Conservation (phyloP, 305 asterid species). For the Striga hermonthica region DNA sequence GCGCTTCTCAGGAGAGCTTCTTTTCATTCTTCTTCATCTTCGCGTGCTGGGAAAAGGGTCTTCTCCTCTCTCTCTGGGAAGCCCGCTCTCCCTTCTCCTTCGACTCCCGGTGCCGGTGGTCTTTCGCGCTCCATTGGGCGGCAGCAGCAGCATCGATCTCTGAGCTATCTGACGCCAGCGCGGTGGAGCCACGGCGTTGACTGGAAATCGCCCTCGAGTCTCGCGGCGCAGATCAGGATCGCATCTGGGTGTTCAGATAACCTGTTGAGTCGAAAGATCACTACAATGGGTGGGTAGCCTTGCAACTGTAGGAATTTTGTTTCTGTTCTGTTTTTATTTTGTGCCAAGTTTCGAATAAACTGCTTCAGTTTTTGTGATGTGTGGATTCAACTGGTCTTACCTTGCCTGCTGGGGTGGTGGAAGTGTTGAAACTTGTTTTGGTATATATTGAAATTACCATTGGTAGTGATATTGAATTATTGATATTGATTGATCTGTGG, state of each 20-base stretch:
- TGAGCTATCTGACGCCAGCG: conserved; percentile 49
- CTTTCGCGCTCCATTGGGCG: conserved; percentile 23
- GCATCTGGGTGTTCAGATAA: conserved; percentile 42
- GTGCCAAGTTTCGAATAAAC: not conserved
- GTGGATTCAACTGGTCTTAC: not conserved
- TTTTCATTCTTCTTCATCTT: conserved; percentile 36
- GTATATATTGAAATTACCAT: conserved; percentile 9
- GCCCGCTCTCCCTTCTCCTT: conserved; percentile 22
- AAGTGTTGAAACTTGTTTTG: conserved; percentile 14
- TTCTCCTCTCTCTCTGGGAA: conserved; percentile 39
- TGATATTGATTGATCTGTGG: conserved; percentile 14
- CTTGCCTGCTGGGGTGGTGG: not conserved
- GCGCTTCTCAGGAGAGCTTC: conserved; percentile 51
- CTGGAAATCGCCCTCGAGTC: conserved; percentile 73
- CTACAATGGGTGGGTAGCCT: conserved; percentile 66
- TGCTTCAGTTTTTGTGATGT: conserved; percentile 13
- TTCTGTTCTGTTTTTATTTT: not conserved
- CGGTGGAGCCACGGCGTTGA: conserved; percentile 90
- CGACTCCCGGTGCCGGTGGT: conserved; percentile 6
- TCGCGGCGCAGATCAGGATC: conserved; percentile 74
- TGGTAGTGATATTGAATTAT: not conserved
- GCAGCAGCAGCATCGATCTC: conserved; percentile 46
- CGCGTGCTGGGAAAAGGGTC: conserved; percentile 35
- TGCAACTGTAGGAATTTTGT: not conserved
- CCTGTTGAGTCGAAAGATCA: conserved; percentile 60